Evolutionary conservation across 1,284 basidiomycete species (phyloP).

Genomic region (Malassezia obtusa): DNA sequence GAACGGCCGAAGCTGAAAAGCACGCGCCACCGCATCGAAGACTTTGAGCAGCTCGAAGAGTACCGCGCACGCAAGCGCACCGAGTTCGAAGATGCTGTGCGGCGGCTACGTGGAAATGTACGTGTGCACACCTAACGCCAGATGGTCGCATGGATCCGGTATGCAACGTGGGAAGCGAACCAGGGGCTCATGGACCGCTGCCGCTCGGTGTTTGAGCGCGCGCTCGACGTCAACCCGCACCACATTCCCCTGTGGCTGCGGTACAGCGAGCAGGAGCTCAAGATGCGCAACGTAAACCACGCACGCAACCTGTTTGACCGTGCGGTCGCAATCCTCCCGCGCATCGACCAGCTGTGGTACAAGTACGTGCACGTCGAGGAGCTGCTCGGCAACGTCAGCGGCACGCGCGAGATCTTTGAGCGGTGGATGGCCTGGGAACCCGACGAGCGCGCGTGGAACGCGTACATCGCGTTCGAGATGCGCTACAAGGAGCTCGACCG

Average conservation of each 20-base stretch:
- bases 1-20: conserved; percentile 64
- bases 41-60: conserved; percentile 92
- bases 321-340: conserved; percentile 85
- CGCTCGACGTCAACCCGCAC: conserved; percentile 84
- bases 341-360: conserved; percentile 81
- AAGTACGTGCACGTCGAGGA: conserved; percentile 99
- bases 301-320: conserved; percentile 93
- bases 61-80: conserved; percentile 87
- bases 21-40: conserved; percentile 58
- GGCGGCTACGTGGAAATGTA: conserved; percentile 79
- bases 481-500: conserved; percentile 84
- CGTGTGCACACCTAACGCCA: conserved; percentile 45
- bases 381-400: conserved; percentile 84
- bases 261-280: conserved; percentile 97
- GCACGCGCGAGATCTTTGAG: conserved; percentile 93
- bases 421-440: conserved; percentile 99
- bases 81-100: conserved; percentile 90
- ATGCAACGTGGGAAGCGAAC: conserved; percentile 69
- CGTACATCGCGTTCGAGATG: conserved; percentile 91
- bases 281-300: conserved; percentile 90
- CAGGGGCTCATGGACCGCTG: conserved; percentile 67
- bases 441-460: conserved; percentile 97
- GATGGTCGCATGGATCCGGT: conserved; percentile 53
- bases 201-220: conserved; percentile 89
- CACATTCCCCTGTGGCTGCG: conserved; percentile 83